Base-by-base conservation (phyloP, 2,329 filamentous ascomycete species). In the Trichoderma sp. region DNA sequence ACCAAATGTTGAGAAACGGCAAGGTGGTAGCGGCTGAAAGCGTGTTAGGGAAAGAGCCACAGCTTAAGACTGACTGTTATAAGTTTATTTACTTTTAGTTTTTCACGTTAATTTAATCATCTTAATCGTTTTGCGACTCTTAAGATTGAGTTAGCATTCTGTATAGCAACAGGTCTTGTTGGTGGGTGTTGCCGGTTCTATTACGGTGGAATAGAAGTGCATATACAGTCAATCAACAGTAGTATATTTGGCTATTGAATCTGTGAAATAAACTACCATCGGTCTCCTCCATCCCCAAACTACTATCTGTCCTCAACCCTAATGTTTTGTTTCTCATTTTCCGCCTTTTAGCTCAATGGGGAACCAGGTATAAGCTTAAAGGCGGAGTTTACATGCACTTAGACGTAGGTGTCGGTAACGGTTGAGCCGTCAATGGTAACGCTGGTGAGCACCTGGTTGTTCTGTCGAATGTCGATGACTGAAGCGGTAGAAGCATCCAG, bases 381-480 rank as follows among this genome's bases (percentile, higher is more conserved):
- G 7, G 20, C 20, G 15, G 15, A 39, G 5, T 32, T n/a, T 1
- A 3, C 3, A 36, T 8, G 20, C 28, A 28, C 50, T 20, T 11
- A 68, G 12, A 68, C 39, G 28, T 32, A 68, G 4, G 28, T 34
- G n/a, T 68, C 66, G 20, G 39, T 68, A 15, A 68, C 66, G 11
- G 55, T 68, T 26, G 66, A 68, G 28, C 66, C 66, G 28, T 30
- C 20, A 43, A 68, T 15, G 3, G 66, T 68, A 1, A 68, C 66
- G 15, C 39, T 50, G 3, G 66, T 68, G 5, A 68, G 55, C 2
- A 43, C 28, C 13, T 39, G 36, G 17, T 30, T 53, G 17, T 43
- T 63, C 30, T 70, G 58, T 30, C 50, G 15, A 20, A 70, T 70
- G 17, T 63, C 59, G 9, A 70, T 36, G 17, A 57, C 53, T 2